A percentile compares a stretch with the other conserved stretches of the same genome.
Conservation (phyloP, 2,329 filamentous ascomycete species). For the Ceratocystiopsis brevicomis region DNA sequence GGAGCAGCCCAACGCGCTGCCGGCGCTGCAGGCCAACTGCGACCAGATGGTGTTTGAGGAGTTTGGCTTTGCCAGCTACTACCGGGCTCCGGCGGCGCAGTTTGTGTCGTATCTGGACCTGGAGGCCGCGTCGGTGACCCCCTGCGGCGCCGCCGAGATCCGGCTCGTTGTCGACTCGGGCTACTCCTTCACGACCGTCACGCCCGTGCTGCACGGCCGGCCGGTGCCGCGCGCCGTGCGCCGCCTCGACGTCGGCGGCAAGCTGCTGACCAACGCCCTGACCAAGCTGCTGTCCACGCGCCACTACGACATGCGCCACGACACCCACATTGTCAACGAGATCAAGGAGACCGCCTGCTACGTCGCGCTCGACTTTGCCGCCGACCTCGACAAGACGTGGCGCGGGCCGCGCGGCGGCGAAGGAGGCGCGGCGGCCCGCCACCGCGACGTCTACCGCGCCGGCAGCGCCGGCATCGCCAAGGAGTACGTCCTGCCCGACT, state of each 20-base stretch:
- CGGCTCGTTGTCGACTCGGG: conserved; percentile 80
- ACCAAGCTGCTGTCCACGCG: conserved; percentile 77
- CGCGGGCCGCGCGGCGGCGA: conserved; percentile 43
- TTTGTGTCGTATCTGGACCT: conserved; percentile 66
- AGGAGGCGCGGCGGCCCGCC: too few relatives aligned
- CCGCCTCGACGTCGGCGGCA: conserved; percentile 78
- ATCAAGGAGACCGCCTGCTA: conserved; percentile 87
- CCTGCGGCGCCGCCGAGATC: conserved; percentile 45
- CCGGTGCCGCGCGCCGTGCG: conserved; percentile 67
- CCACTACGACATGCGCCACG: conserved; percentile 90
- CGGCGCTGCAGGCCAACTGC: conserved; percentile 67
- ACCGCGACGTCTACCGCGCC: conserved; percentile 27
- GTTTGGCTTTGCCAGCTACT: conserved; percentile 79
- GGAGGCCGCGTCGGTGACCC: not conserved
- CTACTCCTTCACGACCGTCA: conserved; percentile 83
- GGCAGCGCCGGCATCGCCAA: conserved; percentile 47
- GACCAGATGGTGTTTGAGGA: conserved; percentile 97
- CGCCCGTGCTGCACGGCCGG: conserved; percentile 63
- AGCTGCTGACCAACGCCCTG: conserved; percentile 81
- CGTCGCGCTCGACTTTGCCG: conserved; percentile 56
- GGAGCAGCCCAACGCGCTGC: conserved; percentile 70
- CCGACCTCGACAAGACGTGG: conserved; percentile 69
- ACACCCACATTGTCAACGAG: conserved; percentile 83
- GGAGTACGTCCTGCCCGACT: conserved; percentile 85
- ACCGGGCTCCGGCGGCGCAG: conserved; percentile 50